Conservation (phyloP, 2,329 filamentous ascomycete species). For the Fusarium nelsonii region DNA sequence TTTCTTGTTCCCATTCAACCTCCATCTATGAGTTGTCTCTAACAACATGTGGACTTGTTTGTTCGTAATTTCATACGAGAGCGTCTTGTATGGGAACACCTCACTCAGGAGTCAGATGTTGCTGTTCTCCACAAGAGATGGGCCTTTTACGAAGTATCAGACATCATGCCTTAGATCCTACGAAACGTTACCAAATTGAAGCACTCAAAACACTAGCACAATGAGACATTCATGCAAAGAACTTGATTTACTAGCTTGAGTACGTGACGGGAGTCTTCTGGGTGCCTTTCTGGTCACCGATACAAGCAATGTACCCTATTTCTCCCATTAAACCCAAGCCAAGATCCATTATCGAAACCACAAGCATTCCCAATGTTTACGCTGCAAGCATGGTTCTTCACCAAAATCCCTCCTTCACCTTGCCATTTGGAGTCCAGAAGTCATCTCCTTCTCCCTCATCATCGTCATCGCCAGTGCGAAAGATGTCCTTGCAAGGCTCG, state of each 20-base stretch:
- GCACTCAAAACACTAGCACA: background rate
- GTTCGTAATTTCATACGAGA: too few relatives aligned
- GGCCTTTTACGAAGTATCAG: too few relatives aligned
- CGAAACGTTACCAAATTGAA: too few relatives aligned
- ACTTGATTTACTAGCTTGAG: background rate
- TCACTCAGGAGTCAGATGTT: too few relatives aligned
- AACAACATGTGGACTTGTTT: too few relatives aligned
- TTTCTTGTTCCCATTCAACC: constrained; percentile 3
- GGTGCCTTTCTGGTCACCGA: background rate
- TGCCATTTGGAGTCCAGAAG: background rate
- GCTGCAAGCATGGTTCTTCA: background rate
- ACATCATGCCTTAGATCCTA: too few relatives aligned
- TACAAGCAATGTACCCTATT: background rate
- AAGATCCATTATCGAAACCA: background rate
- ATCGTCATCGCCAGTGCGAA: background rate
- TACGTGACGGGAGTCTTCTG: background rate
- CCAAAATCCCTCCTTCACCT: background rate
- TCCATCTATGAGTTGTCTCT: background rate
- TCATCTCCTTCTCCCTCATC: background rate
- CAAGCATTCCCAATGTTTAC: background rate
- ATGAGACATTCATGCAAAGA: background rate
- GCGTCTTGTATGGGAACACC: too few relatives aligned
- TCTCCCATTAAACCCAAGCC: background rate
- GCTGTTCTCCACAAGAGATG: too few relatives aligned
- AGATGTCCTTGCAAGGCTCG: background rate